These are phyloP conservation scores for Zoysia pacifica DNA, from an alignment of 176 grass and related monocot species.

Conservation along the genomic window DNA sequence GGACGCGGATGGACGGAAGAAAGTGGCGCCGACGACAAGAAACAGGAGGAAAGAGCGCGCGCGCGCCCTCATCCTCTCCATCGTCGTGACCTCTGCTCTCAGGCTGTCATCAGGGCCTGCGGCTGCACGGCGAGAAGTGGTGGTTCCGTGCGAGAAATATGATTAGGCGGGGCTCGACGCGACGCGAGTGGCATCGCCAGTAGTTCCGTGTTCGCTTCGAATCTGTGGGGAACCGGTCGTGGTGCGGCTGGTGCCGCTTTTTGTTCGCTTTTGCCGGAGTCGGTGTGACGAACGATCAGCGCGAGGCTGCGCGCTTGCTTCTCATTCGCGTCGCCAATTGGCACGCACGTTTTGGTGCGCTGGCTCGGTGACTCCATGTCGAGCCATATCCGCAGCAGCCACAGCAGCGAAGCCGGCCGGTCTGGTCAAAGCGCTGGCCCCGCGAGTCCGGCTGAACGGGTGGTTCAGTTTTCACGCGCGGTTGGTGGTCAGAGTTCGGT, in stretches of 20 bases:
- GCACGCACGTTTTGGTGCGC: not conserved
- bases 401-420: not conserved
- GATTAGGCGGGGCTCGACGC: not conserved
- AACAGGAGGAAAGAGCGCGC: not conserved
- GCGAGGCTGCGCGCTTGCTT: not conserved
- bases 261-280: not conserved
- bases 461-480: constrained; percentile 9
- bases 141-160: not conserved
- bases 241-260: not conserved
- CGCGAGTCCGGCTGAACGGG: not conserved
- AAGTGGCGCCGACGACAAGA: not conserved
- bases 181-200: not conserved
- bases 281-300: not conserved
- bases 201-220: not conserved
- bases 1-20: not conserved
- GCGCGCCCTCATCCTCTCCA: not conserved
- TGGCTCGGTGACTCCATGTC: not conserved
- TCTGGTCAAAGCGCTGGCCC: constrained; percentile 15
- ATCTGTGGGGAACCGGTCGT: not conserved
- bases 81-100: not conserved
- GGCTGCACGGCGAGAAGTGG: not conserved
- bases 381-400: not conserved
- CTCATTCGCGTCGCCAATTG: not conserved
- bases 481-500: not conserved
- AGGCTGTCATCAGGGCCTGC: not conserved